Conservation (phyloP, 1,284 basidiomycete genomes). For the Tetrapyrgos nigripes region DNA sequence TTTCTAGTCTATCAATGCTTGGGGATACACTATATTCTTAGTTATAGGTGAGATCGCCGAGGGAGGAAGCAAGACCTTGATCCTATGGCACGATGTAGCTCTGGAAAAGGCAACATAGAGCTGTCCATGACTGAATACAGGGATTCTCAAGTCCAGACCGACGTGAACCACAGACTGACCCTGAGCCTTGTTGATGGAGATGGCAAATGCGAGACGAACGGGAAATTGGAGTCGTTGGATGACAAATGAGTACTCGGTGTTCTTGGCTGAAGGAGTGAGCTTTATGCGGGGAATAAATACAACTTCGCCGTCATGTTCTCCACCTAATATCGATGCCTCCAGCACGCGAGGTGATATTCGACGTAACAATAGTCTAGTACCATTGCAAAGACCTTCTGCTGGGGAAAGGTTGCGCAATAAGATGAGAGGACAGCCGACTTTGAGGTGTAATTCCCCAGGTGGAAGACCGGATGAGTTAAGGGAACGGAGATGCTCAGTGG, state of each 20-base stretch:
- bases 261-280: constrained; percentile 24
- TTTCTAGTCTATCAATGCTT: constrained; percentile 13
- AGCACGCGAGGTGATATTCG: constrained; percentile 27
- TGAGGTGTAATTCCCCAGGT: constrained; percentile 27
- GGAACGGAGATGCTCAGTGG: constrained; percentile 23
- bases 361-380: constrained; percentile 32
- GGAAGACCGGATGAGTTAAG: constrained; percentile 30
- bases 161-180: constrained; percentile 40
- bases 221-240: constrained; percentile 30
- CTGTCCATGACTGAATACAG: constrained; percentile 39
- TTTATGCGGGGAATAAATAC: constrained; percentile 40
- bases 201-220: constrained; percentile 40
- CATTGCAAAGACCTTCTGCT: constrained; percentile 42
- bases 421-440: constrained; percentile 39
- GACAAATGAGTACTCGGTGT: constrained; percentile 23
- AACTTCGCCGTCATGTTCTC: constrained; percentile 32
- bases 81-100: constrained; percentile 19
- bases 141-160: constrained; percentile 32
- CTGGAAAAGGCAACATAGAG: constrained; percentile 37
- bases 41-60: neutral
- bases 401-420: constrained; percentile 41
- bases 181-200: constrained; percentile 47
- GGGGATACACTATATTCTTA: constrained; percentile 24
- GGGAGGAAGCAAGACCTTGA: constrained; percentile 27
- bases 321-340: constrained; percentile 31